Evolutionary conservation across 495 filamentous ascomycete genomes (phyloP).

Genomic region (Penicillium argentinense): DNA sequence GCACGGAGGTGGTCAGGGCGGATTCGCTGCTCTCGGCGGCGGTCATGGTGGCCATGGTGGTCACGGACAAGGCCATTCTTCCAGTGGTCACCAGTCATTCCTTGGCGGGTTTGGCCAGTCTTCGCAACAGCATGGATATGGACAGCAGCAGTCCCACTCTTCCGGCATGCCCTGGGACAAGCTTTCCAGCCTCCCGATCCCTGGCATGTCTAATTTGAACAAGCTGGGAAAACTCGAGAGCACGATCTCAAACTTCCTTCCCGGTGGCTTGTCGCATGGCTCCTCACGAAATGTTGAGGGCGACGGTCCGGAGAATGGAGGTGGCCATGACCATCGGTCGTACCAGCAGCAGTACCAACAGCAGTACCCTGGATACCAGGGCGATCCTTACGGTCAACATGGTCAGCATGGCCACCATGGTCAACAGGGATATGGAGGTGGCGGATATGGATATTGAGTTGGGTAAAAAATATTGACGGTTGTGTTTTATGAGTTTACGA

Average conservation of each 20-base stretch:
- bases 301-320: conserved; percentile 6
- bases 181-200: conserved; percentile 41
- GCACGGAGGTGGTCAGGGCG: conserved; percentile 26
- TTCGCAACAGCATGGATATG: conserved; percentile 18
- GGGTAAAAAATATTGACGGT: not conserved
- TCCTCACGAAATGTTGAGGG: conserved; percentile 26
- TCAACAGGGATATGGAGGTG: conserved; percentile 8
- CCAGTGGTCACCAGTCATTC: conserved; percentile 17
- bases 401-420: conserved; percentile 4
- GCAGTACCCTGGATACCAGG: not conserved
- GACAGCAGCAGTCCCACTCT: conserved; percentile 23
- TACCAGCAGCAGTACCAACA: conserved; percentile 8
- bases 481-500: no score
- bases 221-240: conserved; percentile 38
- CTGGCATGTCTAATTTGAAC: conserved; percentile 40
- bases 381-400: not conserved
- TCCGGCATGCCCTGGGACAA: conserved; percentile 38
- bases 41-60: conserved; percentile 8
- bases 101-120: conserved; percentile 5
- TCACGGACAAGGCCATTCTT: conserved; percentile 14
- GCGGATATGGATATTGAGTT: conserved; percentile 7
- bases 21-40: conserved; percentile 27
- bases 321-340: conserved; percentile 5
- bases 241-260: conserved; percentile 39
- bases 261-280: conserved; percentile 43